Conservation (phyloP, 2,329 filamentous ascomycete genomes). For the Ciborinia camelliae region DNA sequence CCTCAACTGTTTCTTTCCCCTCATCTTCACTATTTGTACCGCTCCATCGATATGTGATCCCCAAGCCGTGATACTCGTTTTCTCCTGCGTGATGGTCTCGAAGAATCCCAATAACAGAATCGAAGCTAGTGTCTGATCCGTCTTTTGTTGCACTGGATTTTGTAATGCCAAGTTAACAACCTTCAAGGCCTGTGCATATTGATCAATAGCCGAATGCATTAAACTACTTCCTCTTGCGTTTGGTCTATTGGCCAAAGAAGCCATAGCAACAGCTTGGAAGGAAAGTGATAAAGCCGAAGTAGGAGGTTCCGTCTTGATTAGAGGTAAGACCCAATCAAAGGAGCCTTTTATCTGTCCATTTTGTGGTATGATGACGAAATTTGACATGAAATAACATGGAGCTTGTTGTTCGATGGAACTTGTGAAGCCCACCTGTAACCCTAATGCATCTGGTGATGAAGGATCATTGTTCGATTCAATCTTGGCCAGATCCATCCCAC, state of each 20-base stretch:
- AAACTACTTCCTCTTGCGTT: slow-evolving; percentile 36
- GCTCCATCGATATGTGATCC: slow-evolving; percentile 62
- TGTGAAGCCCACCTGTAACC: slow-evolving; percentile 34
- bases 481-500: slow-evolving; percentile 2
- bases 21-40: slow-evolving; percentile 56
- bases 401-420: slow-evolving; percentile 54
- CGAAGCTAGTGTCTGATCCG: slow-evolving; percentile 57
- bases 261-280: slow-evolving; percentile 58
- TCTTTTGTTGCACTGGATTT: slow-evolving; percentile 47
- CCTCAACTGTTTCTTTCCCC: slow-evolving; percentile 53
- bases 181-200: slow-evolving; percentile 54
- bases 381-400: slow-evolving; percentile 57
- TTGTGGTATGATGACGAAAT: slow-evolving; percentile 55
- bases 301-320: slow-evolving; percentile 47
- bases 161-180: slow-evolving; percentile 52
- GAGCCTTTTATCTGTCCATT: slow-evolving; percentile 52
- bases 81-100: slow-evolving; percentile 52
- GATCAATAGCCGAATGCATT: slow-evolving; percentile 45
- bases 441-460: neutral
- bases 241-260: slow-evolving; percentile 53
- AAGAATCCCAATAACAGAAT: slow-evolving; percentile 59
- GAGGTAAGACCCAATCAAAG: slow-evolving; percentile 56
- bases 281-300: slow-evolving; percentile 52
- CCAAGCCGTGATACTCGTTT: slow-evolving; percentile 56
- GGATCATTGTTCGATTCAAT: slow-evolving; percentile 34